These are phyloP conservation scores for Hyaloscypha finlandica DNA, from an alignment of 495 filamentous ascomycete genomes.

Conservation along the genomic window DNA sequence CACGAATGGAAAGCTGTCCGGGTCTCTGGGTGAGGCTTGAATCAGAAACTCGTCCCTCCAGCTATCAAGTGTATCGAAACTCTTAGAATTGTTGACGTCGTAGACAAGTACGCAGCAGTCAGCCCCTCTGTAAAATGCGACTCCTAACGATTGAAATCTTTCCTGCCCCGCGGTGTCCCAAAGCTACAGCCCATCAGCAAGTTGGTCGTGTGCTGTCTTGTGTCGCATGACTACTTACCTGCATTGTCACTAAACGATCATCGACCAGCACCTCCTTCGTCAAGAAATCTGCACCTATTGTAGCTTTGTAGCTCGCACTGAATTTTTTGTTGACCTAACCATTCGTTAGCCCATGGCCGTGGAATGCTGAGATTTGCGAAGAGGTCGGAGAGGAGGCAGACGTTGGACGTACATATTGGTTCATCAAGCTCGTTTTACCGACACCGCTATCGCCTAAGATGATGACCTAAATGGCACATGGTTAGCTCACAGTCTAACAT, in stretches of 20 bases:
- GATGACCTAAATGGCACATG: slow-evolving; percentile 67
- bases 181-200: slow-evolving; percentile 56
- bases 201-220: not conserved
- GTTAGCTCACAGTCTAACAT: slow-evolving; percentile 9
- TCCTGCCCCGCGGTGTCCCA: slow-evolving; percentile 99
- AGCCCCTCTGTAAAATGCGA: slow-evolving; percentile 97
- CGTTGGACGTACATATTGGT: slow-evolving; percentile 89
- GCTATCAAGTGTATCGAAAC: slow-evolving; percentile 96
- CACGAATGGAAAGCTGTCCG: slow-evolving; percentile 97
- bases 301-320: slow-evolving; percentile 98
- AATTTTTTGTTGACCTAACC: slow-evolving; percentile 99
- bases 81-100: slow-evolving; percentile 99
- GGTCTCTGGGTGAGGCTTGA: slow-evolving; percentile 93
- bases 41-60: slow-evolving; percentile 99
- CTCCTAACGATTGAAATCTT: slow-evolving; percentile 94
- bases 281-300: slow-evolving; percentile 97
- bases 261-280: slow-evolving; percentile 98
- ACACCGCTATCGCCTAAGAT: slow-evolving; percentile 98
- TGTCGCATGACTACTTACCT: slow-evolving; percentile 58
- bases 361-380: slow-evolving; percentile 9
- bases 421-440: slow-evolving; percentile 99
- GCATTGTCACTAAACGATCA: slow-evolving; percentile 97
- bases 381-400: slow-evolving; percentile 5
- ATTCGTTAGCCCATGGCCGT: slow-evolving; percentile 17
- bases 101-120: slow-evolving; percentile 99